Evolutionary conservation across 768 basidiomycete genomes (phyloP), one percentile per base, ranked within the genome.

Genomic region (Tulasnella sp.): DNA sequence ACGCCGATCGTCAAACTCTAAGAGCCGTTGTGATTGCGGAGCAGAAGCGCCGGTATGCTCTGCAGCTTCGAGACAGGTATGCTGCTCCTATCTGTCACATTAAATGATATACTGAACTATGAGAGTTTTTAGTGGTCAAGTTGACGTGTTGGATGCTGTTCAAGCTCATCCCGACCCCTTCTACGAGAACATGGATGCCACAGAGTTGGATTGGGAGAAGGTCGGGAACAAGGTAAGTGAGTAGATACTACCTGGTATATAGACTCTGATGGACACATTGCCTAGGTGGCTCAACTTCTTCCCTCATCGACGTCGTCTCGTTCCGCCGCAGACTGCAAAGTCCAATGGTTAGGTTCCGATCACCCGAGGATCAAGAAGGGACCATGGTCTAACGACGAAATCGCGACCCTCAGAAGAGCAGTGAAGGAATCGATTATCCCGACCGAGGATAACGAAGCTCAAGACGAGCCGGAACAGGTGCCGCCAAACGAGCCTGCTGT

Each of bases 361-460:
- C 69, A 70, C 52, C 69, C 69, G 22, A 39, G 37, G 36, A 70
- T 70, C 29, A 70, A 70, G 42, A 70, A 70, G 32, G 69, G 69
- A 2, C 39, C 69, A 5, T 70, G 69, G 69, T 26, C 69, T 14
- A 5, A 22, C 16, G 40, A 26, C 47, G 69, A 70, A 26, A 32
- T 52, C 39, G 36, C 17, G 16, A 42, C n/a, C 6, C 52, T 70
- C 22, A 47, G 35, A 12, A 34, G 9, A 17, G 42, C 36, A 12
- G 69, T 70, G 16, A 7, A 37, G 3, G 69, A 70, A 26, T 36
- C 44, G 17, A 42, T 5, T 2, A 47, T 35, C 37, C 39, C 42
- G 4, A 44, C 69, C n/a, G 69, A 59, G 7, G 52, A 52, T n/a
- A 26, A 34, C 16, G 40, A 34, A 22, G 36, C 29, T 16, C 41